These are phyloP conservation scores for Spathaspora sp. DNA, from an alignment of 1,139 yeast species.

Conservation along the genomic window DNA sequence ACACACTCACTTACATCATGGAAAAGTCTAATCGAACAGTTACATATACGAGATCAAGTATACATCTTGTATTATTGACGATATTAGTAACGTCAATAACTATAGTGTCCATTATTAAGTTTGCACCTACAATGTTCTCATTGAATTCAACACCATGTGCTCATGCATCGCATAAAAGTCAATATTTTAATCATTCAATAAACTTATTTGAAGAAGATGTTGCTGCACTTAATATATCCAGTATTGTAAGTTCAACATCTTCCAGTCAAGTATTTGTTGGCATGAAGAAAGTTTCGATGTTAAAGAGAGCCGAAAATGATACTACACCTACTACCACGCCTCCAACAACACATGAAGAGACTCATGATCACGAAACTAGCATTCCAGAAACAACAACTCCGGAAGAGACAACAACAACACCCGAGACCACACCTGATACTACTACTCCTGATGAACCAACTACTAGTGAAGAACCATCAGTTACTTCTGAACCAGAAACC, in stretches of 20 bases:
- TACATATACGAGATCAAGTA: not conserved
- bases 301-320: constrained; percentile 1
- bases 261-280: not conserved
- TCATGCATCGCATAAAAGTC: not conserved
- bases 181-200: not conserved
- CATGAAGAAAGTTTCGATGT: not conserved
- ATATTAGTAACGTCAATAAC: constrained; percentile 5
- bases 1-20: not conserved
- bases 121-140: not conserved
- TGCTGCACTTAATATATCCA: not conserved
- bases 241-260: not conserved
- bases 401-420: not conserved
- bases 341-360: constrained; percentile 3
- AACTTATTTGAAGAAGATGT: not conserved
- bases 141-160: not conserved
- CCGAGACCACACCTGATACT: constrained; percentile 4
- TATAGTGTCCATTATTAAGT: constrained; percentile 3
- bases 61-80: constrained; percentile 3
- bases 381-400: not conserved
- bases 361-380: constrained; percentile 5
- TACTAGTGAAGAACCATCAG: constrained; percentile 7
- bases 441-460: constrained; percentile 3
- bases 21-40: not conserved
- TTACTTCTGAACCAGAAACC: constrained; percentile 7
- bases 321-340: constrained; percentile 6